phyloP scores from a whole-genome alignment of 2,329 filamentous ascomycete genomes.

The Fusarium sp. region DNA sequence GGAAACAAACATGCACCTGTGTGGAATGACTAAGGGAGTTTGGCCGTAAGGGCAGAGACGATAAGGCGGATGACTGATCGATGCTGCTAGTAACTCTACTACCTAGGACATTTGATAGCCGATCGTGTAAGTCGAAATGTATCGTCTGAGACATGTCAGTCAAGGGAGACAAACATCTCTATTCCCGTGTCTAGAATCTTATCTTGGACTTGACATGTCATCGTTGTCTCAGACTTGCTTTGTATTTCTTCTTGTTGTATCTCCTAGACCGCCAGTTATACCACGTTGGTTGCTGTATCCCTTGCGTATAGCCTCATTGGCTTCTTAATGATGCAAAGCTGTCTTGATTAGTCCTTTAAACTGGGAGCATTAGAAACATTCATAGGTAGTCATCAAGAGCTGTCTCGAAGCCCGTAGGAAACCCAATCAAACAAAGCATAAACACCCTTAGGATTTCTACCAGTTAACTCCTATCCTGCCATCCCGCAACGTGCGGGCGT shows the following conservation, averaged over 20 bases:
- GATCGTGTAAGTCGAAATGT: not conserved
- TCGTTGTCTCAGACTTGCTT: constrained; percentile 24
- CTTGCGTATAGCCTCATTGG: constrained; percentile 37
- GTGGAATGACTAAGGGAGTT: not conserved
- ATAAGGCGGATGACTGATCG: not conserved
- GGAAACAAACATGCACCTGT: not conserved
- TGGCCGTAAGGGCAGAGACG: not conserved
- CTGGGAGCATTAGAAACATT: constrained; percentile 19
- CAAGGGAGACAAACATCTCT: constrained; percentile 9
- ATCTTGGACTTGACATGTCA: not conserved
- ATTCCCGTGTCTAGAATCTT: not conserved
- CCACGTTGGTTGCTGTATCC: constrained; percentile 12
- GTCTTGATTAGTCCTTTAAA: not conserved
- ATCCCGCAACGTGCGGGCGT: constrained; percentile 43
- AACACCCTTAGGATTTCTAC: constrained; percentile 9
- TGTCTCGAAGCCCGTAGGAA: constrained; percentile 24
- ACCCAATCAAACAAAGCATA: constrained; percentile 17
- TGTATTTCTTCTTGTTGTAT: constrained; percentile 8
- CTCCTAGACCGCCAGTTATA: constrained; percentile 20
- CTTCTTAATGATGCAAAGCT: constrained; percentile 10
- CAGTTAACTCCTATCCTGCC: constrained; percentile 28
- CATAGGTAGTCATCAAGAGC: constrained; percentile 2
- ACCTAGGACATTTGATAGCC: not conserved
- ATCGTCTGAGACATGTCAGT: constrained; percentile 1
- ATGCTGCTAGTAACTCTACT: not conserved